Evolutionary conservation across 495 filamentous ascomycete genomes (phyloP).

Genomic region (Xylaria castorea): DNA sequence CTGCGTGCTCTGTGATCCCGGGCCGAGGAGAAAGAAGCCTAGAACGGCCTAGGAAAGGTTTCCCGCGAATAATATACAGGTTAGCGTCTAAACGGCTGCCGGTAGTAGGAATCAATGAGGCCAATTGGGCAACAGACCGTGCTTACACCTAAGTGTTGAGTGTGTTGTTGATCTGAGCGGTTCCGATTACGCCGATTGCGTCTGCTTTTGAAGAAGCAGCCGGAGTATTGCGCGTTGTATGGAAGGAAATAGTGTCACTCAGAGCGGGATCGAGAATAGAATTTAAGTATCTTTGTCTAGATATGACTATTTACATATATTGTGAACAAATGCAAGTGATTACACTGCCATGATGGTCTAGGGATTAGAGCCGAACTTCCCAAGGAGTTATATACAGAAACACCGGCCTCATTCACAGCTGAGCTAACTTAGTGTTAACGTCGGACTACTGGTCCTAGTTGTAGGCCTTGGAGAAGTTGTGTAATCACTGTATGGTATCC

Average conservation of each 20-base stretch:
- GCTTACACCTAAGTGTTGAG: neutral
- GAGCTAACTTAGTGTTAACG: neutral
- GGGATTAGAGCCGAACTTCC: neutral
- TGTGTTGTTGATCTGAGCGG: neutral
- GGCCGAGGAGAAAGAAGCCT: neutral
- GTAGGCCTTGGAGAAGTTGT: neutral
- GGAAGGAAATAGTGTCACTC: neutral
- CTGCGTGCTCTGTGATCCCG: conserved; percentile 1
- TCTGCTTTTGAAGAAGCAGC: neutral
- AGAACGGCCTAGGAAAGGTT: neutral
- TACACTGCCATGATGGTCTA: neutral
- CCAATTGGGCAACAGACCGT: too few relatives aligned
- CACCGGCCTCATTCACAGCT: neutral
- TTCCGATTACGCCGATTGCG: neutral
- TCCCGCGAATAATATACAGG: neutral
- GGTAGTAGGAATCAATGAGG: too few relatives aligned
- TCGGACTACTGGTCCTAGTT: neutral
- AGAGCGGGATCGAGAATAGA: neutral
- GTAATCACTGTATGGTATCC: neutral
- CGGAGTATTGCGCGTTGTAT: neutral
- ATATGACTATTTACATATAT: neutral
- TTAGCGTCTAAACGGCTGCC: neutral
- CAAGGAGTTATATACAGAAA: neutral
- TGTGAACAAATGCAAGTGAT: neutral
- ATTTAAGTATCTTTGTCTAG: neutral